Percentiles rank a stretch among this genome's conserved stretches.
These are phyloP conservation scores for Bifiguratus adelaidae DNA, from an alignment of 192 early-diverging fungal species.

Conservation along the genomic window DNA sequence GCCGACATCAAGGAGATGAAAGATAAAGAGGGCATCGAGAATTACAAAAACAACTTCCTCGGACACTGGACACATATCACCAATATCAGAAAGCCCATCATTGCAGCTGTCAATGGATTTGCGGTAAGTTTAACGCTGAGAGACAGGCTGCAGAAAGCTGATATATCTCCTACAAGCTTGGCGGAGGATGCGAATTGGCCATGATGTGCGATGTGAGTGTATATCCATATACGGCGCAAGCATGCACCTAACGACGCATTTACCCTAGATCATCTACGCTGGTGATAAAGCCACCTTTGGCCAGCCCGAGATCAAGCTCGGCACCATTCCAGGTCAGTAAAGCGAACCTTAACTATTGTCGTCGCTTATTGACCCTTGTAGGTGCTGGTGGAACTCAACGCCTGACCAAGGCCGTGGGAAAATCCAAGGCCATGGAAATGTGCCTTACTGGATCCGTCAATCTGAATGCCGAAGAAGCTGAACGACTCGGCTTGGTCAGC, in stretches of 20 bases:
- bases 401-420: constrained; percentile 88
- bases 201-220: constrained; percentile 84
- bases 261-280: constrained; percentile 86
- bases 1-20: constrained; percentile 99
- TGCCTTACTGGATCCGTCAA: constrained; percentile 77
- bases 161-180: constrained; percentile 45
- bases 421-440: constrained; percentile 98
- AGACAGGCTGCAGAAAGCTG: not conserved
- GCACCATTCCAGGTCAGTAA: constrained; percentile 80
- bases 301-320: constrained; percentile 98
- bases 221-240: not conserved
- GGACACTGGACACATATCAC: constrained; percentile 91
- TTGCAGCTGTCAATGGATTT: constrained; percentile 97
- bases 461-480: constrained; percentile 80
- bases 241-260: not conserved
- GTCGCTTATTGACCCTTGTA: not conserved
- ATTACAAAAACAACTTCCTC: constrained; percentile 88
- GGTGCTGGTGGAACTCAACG: constrained; percentile 74
- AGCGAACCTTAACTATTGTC: not conserved
- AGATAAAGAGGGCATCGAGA: constrained; percentile 73
- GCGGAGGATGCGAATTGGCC: constrained; percentile 98
- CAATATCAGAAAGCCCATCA: constrained; percentile 86
- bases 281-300: constrained; percentile 95
- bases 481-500: constrained; percentile 77
- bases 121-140: constrained; percentile 45